phyloP scores from a whole-genome alignment of 139 green algal genomes.

The Tetradesmus obliquus region DNA sequence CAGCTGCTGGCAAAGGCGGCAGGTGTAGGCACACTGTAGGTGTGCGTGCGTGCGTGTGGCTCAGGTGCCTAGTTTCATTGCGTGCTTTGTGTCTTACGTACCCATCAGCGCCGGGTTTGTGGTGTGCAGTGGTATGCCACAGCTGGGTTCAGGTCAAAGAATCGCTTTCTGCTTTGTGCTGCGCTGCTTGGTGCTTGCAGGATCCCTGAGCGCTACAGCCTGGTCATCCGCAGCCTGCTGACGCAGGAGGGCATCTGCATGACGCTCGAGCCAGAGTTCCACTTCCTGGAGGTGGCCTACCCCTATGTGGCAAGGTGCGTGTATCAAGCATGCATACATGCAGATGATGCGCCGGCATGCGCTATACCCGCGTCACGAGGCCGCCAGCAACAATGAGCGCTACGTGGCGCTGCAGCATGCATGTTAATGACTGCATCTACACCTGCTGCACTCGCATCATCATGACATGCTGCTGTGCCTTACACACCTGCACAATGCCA shows the following conservation, averaged over 20 bases:
- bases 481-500: neutral
- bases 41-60: too few relatives aligned
- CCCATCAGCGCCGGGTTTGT: too few relatives aligned
- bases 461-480: too few relatives aligned
- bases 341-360: too few relatives aligned
- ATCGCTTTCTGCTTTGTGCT: neutral
- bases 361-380: too few relatives aligned
- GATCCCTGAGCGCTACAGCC: slow-evolving; percentile 97
- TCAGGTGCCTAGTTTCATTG: too few relatives aligned
- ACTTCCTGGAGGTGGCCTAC: slow-evolving; percentile 97
- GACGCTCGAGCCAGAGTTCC: slow-evolving; percentile 95
- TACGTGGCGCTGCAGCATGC: neutral
- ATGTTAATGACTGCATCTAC: neutral
- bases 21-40: neutral
- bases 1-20: neutral
- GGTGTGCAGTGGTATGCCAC: too few relatives aligned
- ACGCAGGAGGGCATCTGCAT: slow-evolving; percentile 99
- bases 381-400: too few relatives aligned
- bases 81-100: too few relatives aligned
- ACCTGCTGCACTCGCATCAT: neutral
- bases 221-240: slow-evolving; percentile 95
- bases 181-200: slow-evolving; percentile 53
- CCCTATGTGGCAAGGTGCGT: slow-evolving; percentile 87
- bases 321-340: neutral
- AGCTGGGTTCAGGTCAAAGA: too few relatives aligned